These are phyloP conservation scores for Hericium rajendrae DNA, from an alignment of 768 basidiomycete genomes.

Conservation along the genomic window DNA sequence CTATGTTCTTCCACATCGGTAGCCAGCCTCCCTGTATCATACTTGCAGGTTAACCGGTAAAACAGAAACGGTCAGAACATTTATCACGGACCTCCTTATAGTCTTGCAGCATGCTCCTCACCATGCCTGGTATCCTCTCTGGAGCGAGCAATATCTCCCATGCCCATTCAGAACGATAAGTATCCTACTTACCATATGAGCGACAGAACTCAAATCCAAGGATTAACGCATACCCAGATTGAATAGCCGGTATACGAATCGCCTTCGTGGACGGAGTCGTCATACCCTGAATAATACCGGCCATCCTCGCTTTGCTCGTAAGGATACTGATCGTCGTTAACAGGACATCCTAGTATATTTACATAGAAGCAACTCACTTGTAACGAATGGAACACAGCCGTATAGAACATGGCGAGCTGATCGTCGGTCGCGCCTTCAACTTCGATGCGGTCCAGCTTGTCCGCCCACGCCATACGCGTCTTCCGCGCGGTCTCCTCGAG, in stretches of 20 bases:
- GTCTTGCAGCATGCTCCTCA: conserved; percentile 73
- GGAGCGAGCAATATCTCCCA: conserved; percentile 72
- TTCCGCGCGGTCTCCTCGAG: conserved; percentile 27
- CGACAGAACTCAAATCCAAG: not conserved
- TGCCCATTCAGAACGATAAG: conserved; percentile 69
- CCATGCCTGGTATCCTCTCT: conserved; percentile 63
- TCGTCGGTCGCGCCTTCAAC: conserved; percentile 25
- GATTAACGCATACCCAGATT: conserved; percentile 46
- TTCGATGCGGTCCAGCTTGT: conserved; percentile 30
- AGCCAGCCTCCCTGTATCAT: conserved; percentile 58
- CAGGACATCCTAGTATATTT: not conserved
- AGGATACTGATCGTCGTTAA: conserved; percentile 49
- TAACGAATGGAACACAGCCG: conserved; percentile 52
- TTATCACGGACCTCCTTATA: conserved; percentile 43
- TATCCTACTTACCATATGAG: conserved; percentile 39
- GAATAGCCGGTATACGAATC: conserved; percentile 73
- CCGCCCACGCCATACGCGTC: conserved; percentile 28
- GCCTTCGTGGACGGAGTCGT: conserved; percentile 51
- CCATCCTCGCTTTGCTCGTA: conserved; percentile 63
- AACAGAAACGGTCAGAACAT: not conserved
- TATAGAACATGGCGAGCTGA: conserved; percentile 36
- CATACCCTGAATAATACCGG: conserved; percentile 70
- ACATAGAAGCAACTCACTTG: conserved; percentile 29
- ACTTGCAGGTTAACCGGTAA: not conserved
- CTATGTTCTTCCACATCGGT: conserved; percentile 87